Conservation (phyloP, 257 asterid species). For the Salvia miltiorrhiza region DNA sequence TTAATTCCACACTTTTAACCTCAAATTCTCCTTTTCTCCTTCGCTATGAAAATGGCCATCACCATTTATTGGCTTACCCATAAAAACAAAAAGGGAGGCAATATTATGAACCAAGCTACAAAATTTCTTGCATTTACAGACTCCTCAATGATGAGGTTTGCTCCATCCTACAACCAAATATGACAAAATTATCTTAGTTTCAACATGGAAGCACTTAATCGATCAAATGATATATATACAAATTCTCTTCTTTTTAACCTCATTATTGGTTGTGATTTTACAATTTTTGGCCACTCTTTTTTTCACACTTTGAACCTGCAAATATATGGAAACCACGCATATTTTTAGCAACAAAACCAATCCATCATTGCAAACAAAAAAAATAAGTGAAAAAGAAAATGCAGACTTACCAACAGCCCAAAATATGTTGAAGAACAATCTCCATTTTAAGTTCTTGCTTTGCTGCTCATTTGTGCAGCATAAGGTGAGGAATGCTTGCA, state of each 20-base stretch:
- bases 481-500: neutral
- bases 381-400: neutral
- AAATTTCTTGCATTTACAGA: slow-evolving; percentile 16
- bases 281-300: neutral
- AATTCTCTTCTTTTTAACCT: neutral
- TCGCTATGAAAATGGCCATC: slow-evolving; percentile 7
- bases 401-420: slow-evolving; percentile 9
- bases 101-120: slow-evolving; percentile 1
- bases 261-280: neutral
- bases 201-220: neutral
- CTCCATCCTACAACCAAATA: slow-evolving; percentile 2
- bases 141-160: slow-evolving; percentile 3
- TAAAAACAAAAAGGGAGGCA: neutral
- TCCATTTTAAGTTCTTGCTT: neutral
- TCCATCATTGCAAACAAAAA: neutral
- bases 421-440: neutral
- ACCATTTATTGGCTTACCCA: slow-evolving; percentile 9
- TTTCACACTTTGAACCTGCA: slow-evolving; percentile 18
- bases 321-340: neutral
- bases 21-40: neutral
- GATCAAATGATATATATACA: neutral
- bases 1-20: slow-evolving; percentile 8
- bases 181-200: neutral
- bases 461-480: neutral
- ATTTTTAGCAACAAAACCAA: neutral